Conservation (phyloP, 306 rosid genomes). For the Fagus sylvatica region DNA sequence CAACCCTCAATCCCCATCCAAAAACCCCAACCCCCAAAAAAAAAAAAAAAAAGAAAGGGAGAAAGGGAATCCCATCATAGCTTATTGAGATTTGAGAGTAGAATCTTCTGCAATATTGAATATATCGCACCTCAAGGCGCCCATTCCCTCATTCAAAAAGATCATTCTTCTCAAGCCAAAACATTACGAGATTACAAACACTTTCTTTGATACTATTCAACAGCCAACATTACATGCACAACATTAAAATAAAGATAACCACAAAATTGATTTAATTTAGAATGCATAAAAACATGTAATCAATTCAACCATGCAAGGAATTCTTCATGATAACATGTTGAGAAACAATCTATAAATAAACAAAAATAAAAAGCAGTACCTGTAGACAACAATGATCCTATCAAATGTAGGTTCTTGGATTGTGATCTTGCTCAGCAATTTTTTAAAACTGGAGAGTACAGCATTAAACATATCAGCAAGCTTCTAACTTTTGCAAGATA, state of each 20-base stretch:
- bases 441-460: slow-evolving; percentile 50
- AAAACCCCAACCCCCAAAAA: neutral
- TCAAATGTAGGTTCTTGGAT: slow-evolving; percentile 98
- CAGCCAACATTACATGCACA: neutral
- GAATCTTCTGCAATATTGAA: neutral
- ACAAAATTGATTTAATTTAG: neutral
- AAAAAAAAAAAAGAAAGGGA: neutral
- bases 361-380: slow-evolving; percentile 47
- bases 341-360: slow-evolving; percentile 9
- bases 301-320: slow-evolving; percentile 2
- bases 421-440: slow-evolving; percentile 62
- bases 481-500: neutral
- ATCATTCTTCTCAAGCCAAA: neutral
- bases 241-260: neutral
- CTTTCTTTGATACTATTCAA: neutral
- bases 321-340: neutral
- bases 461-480: slow-evolving; percentile 25
- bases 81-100: neutral
- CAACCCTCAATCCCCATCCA: neutral
- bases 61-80: neutral
- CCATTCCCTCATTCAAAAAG: neutral
- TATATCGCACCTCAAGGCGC: neutral
- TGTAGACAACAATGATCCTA: slow-evolving; percentile 87
- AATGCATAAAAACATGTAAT: neutral
- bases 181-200: neutral